A percentile compares a stretch with the other conserved stretches of the same genome.
Evolutionary conservation across 78 protist genomes (phyloP).

Genomic region (Ministeria vibrans): DNA sequence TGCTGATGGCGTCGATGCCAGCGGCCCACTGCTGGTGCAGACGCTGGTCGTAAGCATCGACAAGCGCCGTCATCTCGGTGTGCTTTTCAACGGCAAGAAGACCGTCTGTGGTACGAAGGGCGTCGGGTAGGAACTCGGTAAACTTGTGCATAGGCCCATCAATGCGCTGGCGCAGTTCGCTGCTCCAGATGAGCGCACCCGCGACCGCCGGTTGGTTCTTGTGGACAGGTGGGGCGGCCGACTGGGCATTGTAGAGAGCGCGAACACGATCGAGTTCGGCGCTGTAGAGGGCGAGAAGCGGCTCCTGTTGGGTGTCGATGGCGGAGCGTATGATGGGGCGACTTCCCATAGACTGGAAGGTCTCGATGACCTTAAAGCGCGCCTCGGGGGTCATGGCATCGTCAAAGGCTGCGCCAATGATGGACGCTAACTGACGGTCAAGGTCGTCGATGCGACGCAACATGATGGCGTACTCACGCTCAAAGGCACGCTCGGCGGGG

Average conservation of each 20-base stretch:
- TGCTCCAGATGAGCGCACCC: conserved; percentile 49
- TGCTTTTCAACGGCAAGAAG: background rate
- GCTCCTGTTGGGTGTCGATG: background rate
- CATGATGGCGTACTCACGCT: background rate
- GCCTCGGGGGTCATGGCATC: background rate
- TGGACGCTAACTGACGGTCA: conserved; percentile 22
- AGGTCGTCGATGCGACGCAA: background rate
- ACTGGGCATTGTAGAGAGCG: background rate
- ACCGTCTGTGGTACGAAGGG: conserved; percentile 2
- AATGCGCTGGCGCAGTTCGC: conserved; percentile 38
- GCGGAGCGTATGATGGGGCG: conserved; percentile 18
- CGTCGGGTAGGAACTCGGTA: background rate
- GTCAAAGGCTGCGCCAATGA: background rate
- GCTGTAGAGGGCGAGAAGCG: conserved; percentile 3
- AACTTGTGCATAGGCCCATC: conserved; percentile 25
- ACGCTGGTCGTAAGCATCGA: background rate
- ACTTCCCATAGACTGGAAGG: conserved; percentile 18
- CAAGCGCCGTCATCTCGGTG: background rate
- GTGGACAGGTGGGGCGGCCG: conserved; percentile 41
- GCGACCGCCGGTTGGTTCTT: conserved; percentile 47
- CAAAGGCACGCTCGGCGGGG: conserved; percentile 20
- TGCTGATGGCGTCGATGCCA: background rate
- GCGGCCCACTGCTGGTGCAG: conserved; percentile 8
- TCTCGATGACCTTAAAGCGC: conserved; percentile 26
- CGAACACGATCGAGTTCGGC: conserved; percentile 13